These are phyloP conservation scores for Candida hungchunana DNA, from an alignment of 805 yeast genomes.

Conservation along the genomic window DNA sequence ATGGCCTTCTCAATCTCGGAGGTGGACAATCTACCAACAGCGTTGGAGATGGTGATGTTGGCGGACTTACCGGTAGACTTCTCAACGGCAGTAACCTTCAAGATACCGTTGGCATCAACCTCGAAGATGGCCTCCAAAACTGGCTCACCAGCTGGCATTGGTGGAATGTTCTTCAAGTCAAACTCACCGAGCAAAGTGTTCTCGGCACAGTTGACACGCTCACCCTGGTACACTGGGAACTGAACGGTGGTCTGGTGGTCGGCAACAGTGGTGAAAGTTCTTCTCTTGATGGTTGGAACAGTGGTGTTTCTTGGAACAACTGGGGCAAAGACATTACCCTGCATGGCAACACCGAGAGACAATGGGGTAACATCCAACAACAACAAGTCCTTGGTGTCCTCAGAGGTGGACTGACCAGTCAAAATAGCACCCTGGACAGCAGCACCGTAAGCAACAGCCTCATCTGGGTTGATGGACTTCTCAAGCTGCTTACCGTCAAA, in stretches of 20 bases:
- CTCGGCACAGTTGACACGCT: conserved; percentile 97
- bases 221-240: conserved; percentile 99
- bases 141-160: conserved; percentile 98
- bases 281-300: conserved; percentile 97
- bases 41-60: conserved; percentile 98
- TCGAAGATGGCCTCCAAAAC: conserved; percentile 98
- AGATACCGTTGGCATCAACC: conserved; percentile 99
- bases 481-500: conserved; percentile 98
- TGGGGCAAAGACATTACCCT: conserved; percentile 98
- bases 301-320: conserved; percentile 99
- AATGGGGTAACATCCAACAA: conserved; percentile 97
- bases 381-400: conserved; percentile 91
- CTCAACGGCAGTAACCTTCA: conserved; percentile 98
- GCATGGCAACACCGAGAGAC: conserved; percentile 99
- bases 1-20: conserved; percentile 98
- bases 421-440: conserved; percentile 99
- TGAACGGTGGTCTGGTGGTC: conserved; percentile 99
- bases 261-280: conserved; percentile 97
- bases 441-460: conserved; percentile 99
- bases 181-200: conserved; percentile 98
- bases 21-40: conserved; percentile 95
- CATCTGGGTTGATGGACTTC: conserved; percentile 96
- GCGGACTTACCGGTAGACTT: conserved; percentile 98
- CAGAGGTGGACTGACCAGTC: conserved; percentile 86
- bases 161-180: conserved; percentile 97